Conservation (phyloP, 164 flowering plant species). For the Dillenia suffruticosa region DNA sequence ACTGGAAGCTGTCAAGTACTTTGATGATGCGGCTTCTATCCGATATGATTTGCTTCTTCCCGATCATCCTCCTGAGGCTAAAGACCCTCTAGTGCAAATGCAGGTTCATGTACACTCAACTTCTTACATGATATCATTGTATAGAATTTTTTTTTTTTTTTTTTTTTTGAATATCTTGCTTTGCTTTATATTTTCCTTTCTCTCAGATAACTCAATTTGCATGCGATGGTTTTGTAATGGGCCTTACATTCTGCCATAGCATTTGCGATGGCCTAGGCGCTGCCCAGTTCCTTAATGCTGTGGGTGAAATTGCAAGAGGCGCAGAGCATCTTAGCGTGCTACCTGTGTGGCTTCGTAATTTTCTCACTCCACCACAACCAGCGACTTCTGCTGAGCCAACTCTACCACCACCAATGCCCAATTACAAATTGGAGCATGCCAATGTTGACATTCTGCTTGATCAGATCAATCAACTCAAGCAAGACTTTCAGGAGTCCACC, state of each 20-base stretch:
- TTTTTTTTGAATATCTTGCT: background rate
- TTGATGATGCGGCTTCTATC: slow-evolving; percentile 28
- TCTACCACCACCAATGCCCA: slow-evolving; percentile 31
- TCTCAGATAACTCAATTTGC: slow-evolving; percentile 50
- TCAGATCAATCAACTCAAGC: slow-evolving; percentile 36
- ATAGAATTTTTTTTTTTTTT: too few relatives aligned
- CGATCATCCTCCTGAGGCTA: slow-evolving; percentile 17
- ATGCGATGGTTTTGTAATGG: slow-evolving; percentile 58
- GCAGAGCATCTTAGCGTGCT: slow-evolving; percentile 17
- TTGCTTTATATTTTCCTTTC: background rate
- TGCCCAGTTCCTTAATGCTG: slow-evolving; percentile 59
- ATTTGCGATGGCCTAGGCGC: slow-evolving; percentile 75
- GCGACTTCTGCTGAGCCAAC: slow-evolving; percentile 1
- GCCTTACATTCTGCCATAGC: slow-evolving; percentile 57
- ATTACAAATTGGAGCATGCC: slow-evolving; percentile 35
- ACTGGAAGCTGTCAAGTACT: slow-evolving; percentile 33
- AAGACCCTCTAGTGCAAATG: slow-evolving; percentile 54
- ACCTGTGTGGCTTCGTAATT: slow-evolving; percentile 50
- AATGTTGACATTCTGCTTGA: slow-evolving; percentile 43
- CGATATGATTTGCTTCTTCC: slow-evolving; percentile 47
- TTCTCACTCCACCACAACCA: slow-evolving; percentile 15
- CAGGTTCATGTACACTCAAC: slow-evolving; percentile 28
- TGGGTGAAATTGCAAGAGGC: slow-evolving; percentile 60
- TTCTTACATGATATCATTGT: too few relatives aligned
- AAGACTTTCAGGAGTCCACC: slow-evolving; percentile 22